Percentiles rank a stretch among this genome's conserved stretches.
Evolutionary conservation across 2,329 filamentous ascomycete species (phyloP).

Genomic region (Chaetomium olivaceum): DNA sequence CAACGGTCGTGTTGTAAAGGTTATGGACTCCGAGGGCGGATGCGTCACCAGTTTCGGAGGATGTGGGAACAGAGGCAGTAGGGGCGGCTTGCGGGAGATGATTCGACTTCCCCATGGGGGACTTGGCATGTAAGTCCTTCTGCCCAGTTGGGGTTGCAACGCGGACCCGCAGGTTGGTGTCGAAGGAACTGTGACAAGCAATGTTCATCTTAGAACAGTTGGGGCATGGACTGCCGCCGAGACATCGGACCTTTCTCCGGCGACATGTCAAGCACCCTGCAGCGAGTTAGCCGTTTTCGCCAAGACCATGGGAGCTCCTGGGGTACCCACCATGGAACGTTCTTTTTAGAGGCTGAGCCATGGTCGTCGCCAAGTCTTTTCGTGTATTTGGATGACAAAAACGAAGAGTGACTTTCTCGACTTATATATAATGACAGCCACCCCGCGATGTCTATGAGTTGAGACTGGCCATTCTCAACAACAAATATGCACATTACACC

Average conservation of each 20-base stretch:
- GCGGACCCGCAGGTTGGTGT: conserved; percentile 32
- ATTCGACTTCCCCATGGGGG: conserved; percentile 9
- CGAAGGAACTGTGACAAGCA: conserved; percentile 33
- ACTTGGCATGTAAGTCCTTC: conserved; percentile 22
- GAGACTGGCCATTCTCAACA: neutral
- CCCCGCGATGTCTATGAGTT: too few species aligned
- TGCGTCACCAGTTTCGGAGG: neutral
- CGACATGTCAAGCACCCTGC: conserved; percentile 33
- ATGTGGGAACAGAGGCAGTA: too few species aligned
- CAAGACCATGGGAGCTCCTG: neutral
- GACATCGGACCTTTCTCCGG: conserved; percentile 33
- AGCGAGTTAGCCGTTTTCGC: neutral
- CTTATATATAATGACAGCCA: neutral
- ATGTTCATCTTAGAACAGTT: conserved; percentile 34
- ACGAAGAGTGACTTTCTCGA: neutral
- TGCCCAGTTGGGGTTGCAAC: conserved; percentile 30
- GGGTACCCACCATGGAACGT: conserved; percentile 29
- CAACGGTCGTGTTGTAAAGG: neutral
- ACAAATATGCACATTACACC: neutral
- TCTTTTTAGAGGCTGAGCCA: conserved; percentile 27
- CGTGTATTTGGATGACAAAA: neutral
- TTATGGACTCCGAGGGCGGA: neutral
- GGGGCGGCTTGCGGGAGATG: neutral
- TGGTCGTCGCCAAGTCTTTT: neutral
- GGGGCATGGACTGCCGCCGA: conserved; percentile 31